Percentiles rank a stretch among this genome's conserved stretches.
phyloP scores from a whole-genome alignment of 805 yeast species.

The Isabelozyma pseudorhagii region DNA sequence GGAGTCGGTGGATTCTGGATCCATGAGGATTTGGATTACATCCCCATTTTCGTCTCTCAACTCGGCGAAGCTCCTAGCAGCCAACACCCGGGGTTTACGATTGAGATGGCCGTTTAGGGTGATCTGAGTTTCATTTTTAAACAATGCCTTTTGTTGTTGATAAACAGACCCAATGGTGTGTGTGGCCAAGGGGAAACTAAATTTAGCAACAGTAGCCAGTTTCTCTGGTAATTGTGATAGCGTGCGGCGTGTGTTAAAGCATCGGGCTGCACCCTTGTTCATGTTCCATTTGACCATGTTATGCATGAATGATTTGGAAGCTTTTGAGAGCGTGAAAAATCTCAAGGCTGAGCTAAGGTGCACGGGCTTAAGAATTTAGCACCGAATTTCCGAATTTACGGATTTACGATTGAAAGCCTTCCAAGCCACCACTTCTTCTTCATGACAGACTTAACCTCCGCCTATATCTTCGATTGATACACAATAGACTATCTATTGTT shows the following conservation, averaged over 20 bases:
- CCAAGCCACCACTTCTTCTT: no score
- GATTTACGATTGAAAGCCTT: no score
- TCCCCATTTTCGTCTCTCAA: constrained; percentile 75
- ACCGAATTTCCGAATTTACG: no score
- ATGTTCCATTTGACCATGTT: no score
- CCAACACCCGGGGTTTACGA: constrained; percentile 65
- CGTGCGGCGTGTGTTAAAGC: neutral
- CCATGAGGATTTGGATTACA: constrained; percentile 46
- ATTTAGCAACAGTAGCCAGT: constrained; percentile 22
- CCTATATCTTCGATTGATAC: no score
- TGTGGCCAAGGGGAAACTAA: constrained; percentile 35
- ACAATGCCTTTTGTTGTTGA: neutral
- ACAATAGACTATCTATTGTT: no score
- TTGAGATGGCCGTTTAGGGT: constrained; percentile 83
- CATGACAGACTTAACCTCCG: no score
- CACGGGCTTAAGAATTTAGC: no score
- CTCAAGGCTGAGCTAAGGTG: no score
- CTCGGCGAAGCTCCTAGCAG: constrained; percentile 69
- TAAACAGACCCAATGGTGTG: constrained; percentile 14
- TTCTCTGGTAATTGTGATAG: constrained; percentile 17
- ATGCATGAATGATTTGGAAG: no score
- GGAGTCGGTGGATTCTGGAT: constrained; percentile 40
- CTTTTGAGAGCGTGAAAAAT: no score
- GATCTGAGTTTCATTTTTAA: constrained; percentile 21
- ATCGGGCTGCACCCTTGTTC: no score